phyloP scores from a whole-genome alignment of 202 grass and related monocot species.

The Zizania palustris region DNA sequence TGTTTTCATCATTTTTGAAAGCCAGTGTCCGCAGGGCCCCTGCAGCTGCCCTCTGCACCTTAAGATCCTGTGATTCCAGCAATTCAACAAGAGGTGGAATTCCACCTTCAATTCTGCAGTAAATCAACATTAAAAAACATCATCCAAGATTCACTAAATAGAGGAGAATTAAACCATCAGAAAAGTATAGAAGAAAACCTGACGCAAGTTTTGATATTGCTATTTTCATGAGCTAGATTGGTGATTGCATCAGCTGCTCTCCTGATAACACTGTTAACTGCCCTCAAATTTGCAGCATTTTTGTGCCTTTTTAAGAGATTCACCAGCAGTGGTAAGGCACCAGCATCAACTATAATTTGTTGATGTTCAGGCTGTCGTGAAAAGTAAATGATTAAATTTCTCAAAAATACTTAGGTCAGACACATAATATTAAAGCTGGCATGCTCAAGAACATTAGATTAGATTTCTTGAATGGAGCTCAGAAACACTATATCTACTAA shows the following conservation, averaged over 20 bases:
- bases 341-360: slow-evolving; percentile 97
- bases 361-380: slow-evolving; percentile 95
- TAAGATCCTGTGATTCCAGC: slow-evolving; percentile 88
- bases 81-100: slow-evolving; percentile 97
- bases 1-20: slow-evolving; percentile 99
- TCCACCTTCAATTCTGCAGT: slow-evolving; percentile 88
- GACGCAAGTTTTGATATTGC: slow-evolving; percentile 95
- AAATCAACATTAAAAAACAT: slow-evolving; percentile 33
- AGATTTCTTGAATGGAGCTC: slow-evolving; percentile 13
- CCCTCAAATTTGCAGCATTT: slow-evolving; percentile 64
- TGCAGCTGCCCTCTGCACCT: slow-evolving; percentile 99
- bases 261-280: slow-evolving; percentile 89
- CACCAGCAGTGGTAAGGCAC: slow-evolving; percentile 88
- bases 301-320: slow-evolving; percentile 81
- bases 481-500: neutral
- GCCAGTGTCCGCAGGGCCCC: slow-evolving; percentile 92
- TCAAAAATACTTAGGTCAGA: slow-evolving; percentile 27
- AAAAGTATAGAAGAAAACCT: slow-evolving; percentile 56
- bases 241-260: slow-evolving; percentile 99
- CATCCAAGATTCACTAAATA: slow-evolving; percentile 15
- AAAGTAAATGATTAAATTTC: slow-evolving; percentile 39
- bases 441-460: slow-evolving; percentile 27
- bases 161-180: slow-evolving; percentile 11
- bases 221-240: slow-evolving; percentile 99
- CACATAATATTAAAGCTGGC: slow-evolving; percentile 8